Base-by-base conservation (phyloP, 2,329 filamentous ascomycete species). In the Alternaria sp. region DNA sequence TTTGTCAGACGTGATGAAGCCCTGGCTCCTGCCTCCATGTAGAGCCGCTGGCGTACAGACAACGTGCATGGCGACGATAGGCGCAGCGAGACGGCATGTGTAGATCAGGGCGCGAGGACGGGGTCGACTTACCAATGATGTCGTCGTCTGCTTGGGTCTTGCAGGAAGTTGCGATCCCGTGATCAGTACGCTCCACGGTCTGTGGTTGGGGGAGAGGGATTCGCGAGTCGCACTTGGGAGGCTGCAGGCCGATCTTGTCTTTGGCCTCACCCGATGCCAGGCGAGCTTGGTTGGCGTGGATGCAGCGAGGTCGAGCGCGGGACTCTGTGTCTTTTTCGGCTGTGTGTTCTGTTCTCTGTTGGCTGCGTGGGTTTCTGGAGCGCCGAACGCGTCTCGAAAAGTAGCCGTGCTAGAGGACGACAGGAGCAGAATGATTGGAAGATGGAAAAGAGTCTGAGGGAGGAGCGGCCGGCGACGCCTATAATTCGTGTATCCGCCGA, bases 121-220 rank as follows among this genome's bases (percentile, higher is more conserved):
- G 49, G 51, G 61, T 65, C 63, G 56, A 73, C 74, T 73, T 76
- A 77, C 74, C 68, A 68, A 73, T 67, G 49, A 31, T 31, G 10
- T 21, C 24, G 37, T 14, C 21, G 10, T 24, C 17, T 46, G 66
- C 58, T 58, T 55, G 60, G 41, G 71, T 63, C 71, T 46, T 72
- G 74, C 74, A 74, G 72, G 58, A 45, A 62, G 60, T 31, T 51
- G 58, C 59, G 66, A 72, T 77, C 74, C 76, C 74, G 74, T 72
- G 73, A 72, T 73, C 70, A 63, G 70, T 66, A 62, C 26, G 61
- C 60, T 40, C 37, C 37, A 41, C 29, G 54, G 54, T 44, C 54
- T 51, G 54, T 56, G 54, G 54, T 51, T 56, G 54, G 54, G 51
- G 39, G 23, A 46, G 54, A 49, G 39, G 23, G 54, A 29, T 51